Percentiles rank a stretch among this genome's conserved stretches.
Conservation (phyloP, 2,329 filamentous ascomycete genomes). For the Penicillium psychrosexuale region DNA sequence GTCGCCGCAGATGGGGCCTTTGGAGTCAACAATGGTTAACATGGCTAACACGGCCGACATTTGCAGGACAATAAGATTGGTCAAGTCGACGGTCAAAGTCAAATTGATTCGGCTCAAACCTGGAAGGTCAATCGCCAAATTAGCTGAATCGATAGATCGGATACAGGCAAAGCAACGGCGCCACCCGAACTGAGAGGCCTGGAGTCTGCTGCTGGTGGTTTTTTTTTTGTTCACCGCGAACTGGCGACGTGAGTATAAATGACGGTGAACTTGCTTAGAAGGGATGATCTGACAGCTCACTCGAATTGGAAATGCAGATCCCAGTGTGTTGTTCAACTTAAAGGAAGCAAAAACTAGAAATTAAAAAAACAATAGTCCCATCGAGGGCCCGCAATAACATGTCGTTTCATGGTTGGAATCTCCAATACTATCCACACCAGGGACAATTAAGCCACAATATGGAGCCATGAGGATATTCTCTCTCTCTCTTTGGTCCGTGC, state of each 20-base stretch:
- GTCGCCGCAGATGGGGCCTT: conserved; percentile 6
- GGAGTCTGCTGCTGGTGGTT: background rate
- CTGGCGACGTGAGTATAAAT: background rate
- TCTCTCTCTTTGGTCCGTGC: conserved; percentile 11
- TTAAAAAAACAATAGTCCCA: background rate
- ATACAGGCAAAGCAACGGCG: conserved; percentile 1
- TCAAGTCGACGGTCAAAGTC: background rate
- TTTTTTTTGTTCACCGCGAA: background rate
- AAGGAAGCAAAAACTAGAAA: background rate
- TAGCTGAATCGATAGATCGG: conserved; percentile 4
- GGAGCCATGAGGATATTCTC: background rate
- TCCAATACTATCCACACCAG: conserved; percentile 7
- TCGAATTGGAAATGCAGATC: background rate
- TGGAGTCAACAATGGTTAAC: conserved; percentile 14
- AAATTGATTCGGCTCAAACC: background rate
- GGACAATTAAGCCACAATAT: conserved; percentile 2
- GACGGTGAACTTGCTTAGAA: background rate
- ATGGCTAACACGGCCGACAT: conserved; percentile 1
- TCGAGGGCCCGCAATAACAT: background rate
- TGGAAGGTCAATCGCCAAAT: background rate
- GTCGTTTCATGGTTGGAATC: background rate
- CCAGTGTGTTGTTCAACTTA: background rate
- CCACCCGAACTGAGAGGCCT: background rate
- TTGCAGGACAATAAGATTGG: conserved; percentile 1
- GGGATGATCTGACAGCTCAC: background rate